Evolutionary conservation across 176 grass and related monocot genomes (phyloP).

Genomic region (bread wheat (Triticum aestivum)): IWGSC_CS_RefSeq_v2.1 NC_057794.1:63003129-63003628

Average conservation of each 20-base stretch:
- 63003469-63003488: background rate
- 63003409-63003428: background rate
- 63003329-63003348: background rate
- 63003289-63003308: slow-evolving; percentile 18
- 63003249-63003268: background rate
- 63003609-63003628: background rate
- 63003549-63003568: background rate
- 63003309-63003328: background rate
- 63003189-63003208: background rate
- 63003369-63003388: slow-evolving; percentile 9
- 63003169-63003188: background rate
- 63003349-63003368: background rate
- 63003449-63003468: background rate
- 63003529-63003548: background rate
- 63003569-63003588: background rate
- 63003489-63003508: background rate
- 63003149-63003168: background rate
- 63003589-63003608: background rate
- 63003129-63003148: background rate
- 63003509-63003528: background rate
- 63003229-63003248: background rate
- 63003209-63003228: background rate
- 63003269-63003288: background rate
- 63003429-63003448: background rate
- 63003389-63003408: background rate